Evolutionary conservation across 2,329 filamentous ascomycete species (phyloP), one percentile per base, ranked within the genome.

Genomic region (Ophiostoma australiae): DNA sequence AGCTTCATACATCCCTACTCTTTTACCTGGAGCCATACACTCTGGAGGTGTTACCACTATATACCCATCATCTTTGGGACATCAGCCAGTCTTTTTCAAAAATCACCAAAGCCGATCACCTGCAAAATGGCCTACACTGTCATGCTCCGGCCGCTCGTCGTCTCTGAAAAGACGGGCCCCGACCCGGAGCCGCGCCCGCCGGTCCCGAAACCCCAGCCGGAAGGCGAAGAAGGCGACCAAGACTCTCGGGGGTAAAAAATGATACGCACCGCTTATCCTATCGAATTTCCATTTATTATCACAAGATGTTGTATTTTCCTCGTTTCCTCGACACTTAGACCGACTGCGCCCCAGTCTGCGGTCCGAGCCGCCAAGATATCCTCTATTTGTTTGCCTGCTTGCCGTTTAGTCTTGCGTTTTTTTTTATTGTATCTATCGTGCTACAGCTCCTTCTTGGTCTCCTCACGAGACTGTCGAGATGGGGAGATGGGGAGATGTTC

Each of bases 131-230:
- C 65, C 3, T 13, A 7, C 20, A 15, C 37, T 5, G 20, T 35
- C 4, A 6, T 15, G 4, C 20, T 1, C 10, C 35, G 3, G 20
- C 4, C 63, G 5, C 37, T 3, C 33, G 37, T 67, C 35, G 7
- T n/a, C 23, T 37, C 69, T 23, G 48, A 67, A 63, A 70, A 70
- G 55, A 69, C 70, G 15, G 65, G 44, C 17, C 68, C 71, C 44
- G 67, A 69, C 52, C 71, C 72, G 15, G 35, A 65, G 52, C 74
- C 74, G 4, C 70, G 69, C 6, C 74, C 74, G 69, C 74, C 74
- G 23, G 67, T 72, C 52, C 52, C 52, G 23, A 58, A 58, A 58
- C 67, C 74, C 73, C 37, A 71, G 69, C n/a, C 74, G 72, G 35
- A 70, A 69, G 15, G 17, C 27, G 33, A 71, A 71, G 52, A 27